phyloP scores from a whole-genome alignment of 495 filamentous ascomycete species.

The Achaetomiella virescens region DNA sequence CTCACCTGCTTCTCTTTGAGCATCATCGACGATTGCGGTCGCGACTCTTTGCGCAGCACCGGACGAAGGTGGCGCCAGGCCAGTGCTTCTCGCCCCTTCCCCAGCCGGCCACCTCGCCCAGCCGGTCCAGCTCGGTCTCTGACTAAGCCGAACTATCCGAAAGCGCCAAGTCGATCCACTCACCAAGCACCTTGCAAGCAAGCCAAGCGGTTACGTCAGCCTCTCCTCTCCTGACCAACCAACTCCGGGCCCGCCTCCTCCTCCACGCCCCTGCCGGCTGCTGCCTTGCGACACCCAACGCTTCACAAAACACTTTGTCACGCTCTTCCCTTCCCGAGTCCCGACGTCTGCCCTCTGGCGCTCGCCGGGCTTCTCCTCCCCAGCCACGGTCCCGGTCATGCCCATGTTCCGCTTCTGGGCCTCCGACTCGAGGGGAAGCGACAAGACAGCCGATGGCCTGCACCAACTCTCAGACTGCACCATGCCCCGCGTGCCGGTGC shows the following conservation, averaged over 20 bases:
- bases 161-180: slow-evolving; percentile 8
- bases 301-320: slow-evolving; percentile 10
- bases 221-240: slow-evolving; percentile 20
- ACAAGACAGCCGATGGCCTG: slow-evolving; percentile 29
- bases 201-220: slow-evolving; percentile 36
- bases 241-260: slow-evolving; percentile 21
- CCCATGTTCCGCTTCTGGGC: slow-evolving; percentile 48
- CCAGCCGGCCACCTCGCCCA: slow-evolving; percentile 26
- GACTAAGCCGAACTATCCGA: slow-evolving; percentile 10
- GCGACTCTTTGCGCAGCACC: slow-evolving; percentile 1
- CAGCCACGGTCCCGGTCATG: slow-evolving; percentile 6
- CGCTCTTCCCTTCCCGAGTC: slow-evolving; percentile 11
- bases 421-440: slow-evolving; percentile 43
- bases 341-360: slow-evolving; percentile 17
- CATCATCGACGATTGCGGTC: slow-evolving; percentile 8
- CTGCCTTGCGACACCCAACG: slow-evolving; percentile 23
- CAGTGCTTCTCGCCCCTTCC: slow-evolving; percentile 14
- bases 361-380: slow-evolving; percentile 7
- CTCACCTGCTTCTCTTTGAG: slow-evolving; percentile 4
- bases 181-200: slow-evolving; percentile 24
- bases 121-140: not conserved
- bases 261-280: slow-evolving; percentile 3
- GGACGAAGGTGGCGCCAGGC: slow-evolving; percentile 17
- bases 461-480: slow-evolving; percentile 14
- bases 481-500: slow-evolving; percentile 7